Conservation (phyloP, 2,329 filamentous ascomycete species). For the Chaetomiaceae sp. region DNA sequence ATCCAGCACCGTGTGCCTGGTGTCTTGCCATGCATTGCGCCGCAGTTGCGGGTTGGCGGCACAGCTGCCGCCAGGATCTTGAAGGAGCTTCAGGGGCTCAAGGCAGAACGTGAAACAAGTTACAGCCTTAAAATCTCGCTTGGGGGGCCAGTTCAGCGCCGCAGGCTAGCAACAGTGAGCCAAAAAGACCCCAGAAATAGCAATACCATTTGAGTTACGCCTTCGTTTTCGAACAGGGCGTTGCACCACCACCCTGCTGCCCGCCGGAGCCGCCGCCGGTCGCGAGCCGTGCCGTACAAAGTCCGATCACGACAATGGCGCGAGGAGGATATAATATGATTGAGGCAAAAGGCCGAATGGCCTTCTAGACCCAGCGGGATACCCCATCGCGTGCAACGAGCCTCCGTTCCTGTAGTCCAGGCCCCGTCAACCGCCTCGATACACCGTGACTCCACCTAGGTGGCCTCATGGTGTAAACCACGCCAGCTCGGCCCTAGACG, state of each 20-base stretch:
- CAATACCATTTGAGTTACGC: neutral
- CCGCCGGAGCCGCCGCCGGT: neutral
- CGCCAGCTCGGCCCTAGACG: no score
- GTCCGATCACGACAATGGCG: neutral
- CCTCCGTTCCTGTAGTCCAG: neutral
- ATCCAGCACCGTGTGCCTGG: neutral
- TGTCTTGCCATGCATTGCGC: neutral
- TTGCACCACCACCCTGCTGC: neutral
- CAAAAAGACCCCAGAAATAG: constrained; percentile 3
- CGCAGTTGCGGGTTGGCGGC: neutral
- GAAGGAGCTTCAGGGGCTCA: neutral
- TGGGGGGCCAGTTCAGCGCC: neutral
- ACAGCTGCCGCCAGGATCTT: neutral
- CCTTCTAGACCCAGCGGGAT: neutral
- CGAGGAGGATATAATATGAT: neutral
- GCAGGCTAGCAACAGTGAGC: neutral
- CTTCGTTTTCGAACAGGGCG: neutral
- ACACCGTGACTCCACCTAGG: no score
- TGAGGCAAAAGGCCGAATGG: neutral
- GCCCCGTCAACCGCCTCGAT: neutral
- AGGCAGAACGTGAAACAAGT: constrained; percentile 13
- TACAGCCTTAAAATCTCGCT: neutral
- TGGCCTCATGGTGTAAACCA: neutral
- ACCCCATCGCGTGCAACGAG: neutral
- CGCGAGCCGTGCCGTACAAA: constrained; percentile 1